Conservation (phyloP, 371 early-diverging fungal species). For the Lichtheimia ornata region DNA sequence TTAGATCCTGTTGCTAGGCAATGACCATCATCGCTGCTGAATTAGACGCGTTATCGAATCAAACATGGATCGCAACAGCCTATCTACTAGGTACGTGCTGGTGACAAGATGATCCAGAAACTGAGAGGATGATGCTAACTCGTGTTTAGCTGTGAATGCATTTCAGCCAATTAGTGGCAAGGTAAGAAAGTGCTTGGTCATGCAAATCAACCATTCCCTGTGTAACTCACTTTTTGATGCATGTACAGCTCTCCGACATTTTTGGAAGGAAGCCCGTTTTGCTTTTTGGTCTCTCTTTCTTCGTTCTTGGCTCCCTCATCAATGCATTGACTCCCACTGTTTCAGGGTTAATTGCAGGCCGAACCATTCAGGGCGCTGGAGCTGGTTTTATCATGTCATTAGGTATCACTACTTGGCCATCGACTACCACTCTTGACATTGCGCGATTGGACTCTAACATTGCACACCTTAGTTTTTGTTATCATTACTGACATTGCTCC, state of each 20-base stretch:
- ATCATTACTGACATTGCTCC: constrained; percentile 76
- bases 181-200: constrained; percentile 22
- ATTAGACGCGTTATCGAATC: constrained; percentile 7
- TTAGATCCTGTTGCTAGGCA: constrained; percentile 14
- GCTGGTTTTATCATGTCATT: constrained; percentile 67
- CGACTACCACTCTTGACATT: no score
- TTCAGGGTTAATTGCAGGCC: constrained; percentile 62
- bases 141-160: constrained; percentile 46
- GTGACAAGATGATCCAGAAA: no score
- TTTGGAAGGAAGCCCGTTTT: constrained; percentile 41
- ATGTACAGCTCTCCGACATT: constrained; percentile 29
- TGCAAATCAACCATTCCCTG: not conserved
- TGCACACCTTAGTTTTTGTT: constrained; percentile 54
- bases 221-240: not conserved
- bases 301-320: constrained; percentile 32
- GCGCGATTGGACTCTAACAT: no score
- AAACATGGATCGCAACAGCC: constrained; percentile 22
- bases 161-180: constrained; percentile 59
- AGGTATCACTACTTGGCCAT: no score
- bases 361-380: constrained; percentile 71
- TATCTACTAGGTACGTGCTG: constrained; percentile 29
- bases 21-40: constrained; percentile 9
- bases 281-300: constrained; percentile 26
- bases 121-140: no score
- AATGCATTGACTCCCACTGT: not conserved